Evolutionary conservation across 768 basidiomycete species (phyloP).

Genomic region (Pseudohyphozyma bogoriensis): DNA sequence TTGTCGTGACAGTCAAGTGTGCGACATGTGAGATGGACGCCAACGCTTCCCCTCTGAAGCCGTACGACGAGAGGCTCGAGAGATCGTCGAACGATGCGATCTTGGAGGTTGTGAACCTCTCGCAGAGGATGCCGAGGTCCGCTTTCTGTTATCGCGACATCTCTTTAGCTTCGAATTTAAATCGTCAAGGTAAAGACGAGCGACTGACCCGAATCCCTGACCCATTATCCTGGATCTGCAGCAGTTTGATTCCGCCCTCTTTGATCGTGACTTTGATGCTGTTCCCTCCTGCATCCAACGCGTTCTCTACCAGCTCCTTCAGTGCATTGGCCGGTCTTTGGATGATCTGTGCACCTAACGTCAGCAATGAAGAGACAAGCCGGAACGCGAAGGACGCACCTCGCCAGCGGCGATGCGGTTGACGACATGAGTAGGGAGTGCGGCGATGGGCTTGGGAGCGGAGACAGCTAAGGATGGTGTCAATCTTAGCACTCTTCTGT

Average conservation of each 20-base stretch:
- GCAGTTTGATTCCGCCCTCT: constrained; percentile 86
- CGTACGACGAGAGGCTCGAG: constrained; percentile 74
- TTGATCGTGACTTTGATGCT: constrained; percentile 79
- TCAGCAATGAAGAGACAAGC: not conserved
- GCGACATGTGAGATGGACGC: constrained; percentile 93
- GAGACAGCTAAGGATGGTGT: not conserved
- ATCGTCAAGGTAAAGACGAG: not conserved
- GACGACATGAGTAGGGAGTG: constrained; percentile 70
- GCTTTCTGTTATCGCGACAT: constrained; percentile 70
- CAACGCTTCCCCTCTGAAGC: constrained; percentile 92
- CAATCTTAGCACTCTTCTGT: too few relatives aligned
- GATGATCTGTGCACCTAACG: constrained; percentile 55
- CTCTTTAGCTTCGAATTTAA: not conserved
- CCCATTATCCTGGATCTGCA: constrained; percentile 95
- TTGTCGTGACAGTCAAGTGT: constrained; percentile 78
- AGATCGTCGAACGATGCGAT: constrained; percentile 76
- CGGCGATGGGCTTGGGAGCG: constrained; percentile 46
- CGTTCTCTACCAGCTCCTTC: constrained; percentile 91
- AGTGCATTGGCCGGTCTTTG: constrained; percentile 86
- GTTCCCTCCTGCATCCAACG: constrained; percentile 83
- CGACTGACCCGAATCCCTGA: constrained; percentile 69
- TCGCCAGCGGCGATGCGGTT: constrained; percentile 74
- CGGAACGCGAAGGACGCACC: constrained; percentile 34
- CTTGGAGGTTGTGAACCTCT: constrained; percentile 93
- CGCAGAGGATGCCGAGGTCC: constrained; percentile 81